Conservation (phyloP, 257 asterid species). For the Gentiana macrophylla region DNA sequence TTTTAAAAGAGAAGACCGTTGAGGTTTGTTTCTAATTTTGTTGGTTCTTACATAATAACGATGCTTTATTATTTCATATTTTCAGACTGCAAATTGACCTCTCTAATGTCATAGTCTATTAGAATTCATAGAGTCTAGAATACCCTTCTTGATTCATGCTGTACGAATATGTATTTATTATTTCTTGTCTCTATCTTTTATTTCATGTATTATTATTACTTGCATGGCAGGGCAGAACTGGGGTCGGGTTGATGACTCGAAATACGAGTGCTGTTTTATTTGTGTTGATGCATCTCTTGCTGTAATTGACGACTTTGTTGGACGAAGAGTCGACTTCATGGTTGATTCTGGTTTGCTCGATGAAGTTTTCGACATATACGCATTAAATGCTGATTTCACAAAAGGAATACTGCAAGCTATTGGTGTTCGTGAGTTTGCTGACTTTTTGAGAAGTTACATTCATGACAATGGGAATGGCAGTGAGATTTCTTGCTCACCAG, state of each 20-base stretch:
- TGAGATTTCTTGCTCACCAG: conserved; percentile 6
- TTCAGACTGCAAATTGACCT: background rate
- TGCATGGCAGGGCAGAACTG: conserved; percentile 95
- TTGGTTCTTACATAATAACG: conserved; percentile 5
- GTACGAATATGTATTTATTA: background rate
- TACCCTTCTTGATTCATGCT: no score
- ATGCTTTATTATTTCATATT: background rate
- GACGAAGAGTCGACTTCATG: conserved; percentile 78
- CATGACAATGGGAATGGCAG: conserved; percentile 15
- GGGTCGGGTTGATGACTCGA: conserved; percentile 71
- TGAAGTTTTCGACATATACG: conserved; percentile 63
- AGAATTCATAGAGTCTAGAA: no score
- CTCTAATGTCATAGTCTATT: background rate
- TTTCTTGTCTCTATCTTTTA: conserved; percentile 5
- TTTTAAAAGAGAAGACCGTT: conserved; percentile 58
- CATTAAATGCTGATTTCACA: conserved; percentile 59
- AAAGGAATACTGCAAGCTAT: conserved; percentile 86
- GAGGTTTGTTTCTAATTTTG: conserved; percentile 40
- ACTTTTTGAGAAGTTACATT: conserved; percentile 35
- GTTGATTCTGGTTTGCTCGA: conserved; percentile 59
- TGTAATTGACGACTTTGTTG: conserved; percentile 60
- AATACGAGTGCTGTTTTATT: conserved; percentile 66
- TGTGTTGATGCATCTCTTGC: conserved; percentile 82
- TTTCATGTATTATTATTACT: conserved; percentile 7
- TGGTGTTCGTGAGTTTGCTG: conserved; percentile 82